Evolutionary conservation across 805 yeast genomes (phyloP).

Genomic region (Candida vaughaniae): DNA sequence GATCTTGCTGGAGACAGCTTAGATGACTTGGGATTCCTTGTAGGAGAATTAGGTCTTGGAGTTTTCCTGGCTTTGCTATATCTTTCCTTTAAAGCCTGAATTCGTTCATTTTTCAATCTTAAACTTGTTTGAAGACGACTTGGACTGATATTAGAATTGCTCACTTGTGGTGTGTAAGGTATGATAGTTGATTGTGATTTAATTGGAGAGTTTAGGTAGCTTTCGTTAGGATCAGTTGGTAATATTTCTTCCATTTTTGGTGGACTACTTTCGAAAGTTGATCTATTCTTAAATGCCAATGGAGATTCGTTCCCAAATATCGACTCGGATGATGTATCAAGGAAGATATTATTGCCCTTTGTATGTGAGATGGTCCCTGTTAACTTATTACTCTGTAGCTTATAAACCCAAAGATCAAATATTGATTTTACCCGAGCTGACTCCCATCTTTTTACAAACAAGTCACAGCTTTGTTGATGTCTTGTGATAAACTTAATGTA

Average conservation of each 20-base stretch:
- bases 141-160: conserved; percentile 28
- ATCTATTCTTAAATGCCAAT: conserved; percentile 22
- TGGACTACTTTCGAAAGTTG: background rate
- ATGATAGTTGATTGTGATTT: conserved; percentile 20
- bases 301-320: conserved; percentile 32
- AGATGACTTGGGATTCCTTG: background rate
- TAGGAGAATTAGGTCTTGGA: conserved; percentile 1
- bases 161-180: conserved; percentile 21
- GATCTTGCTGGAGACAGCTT: background rate
- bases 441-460: conserved; percentile 34
- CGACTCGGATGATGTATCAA: conserved; percentile 17
- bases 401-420: conserved; percentile 39
- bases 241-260: conserved; percentile 6
- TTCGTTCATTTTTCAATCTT: conserved; percentile 29
- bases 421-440: conserved; percentile 23
- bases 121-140: conserved; percentile 38
- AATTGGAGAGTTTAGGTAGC: conserved; percentile 36
- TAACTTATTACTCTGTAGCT: conserved; percentile 13
- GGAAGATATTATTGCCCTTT: conserved; percentile 10
- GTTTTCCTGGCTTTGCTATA: conserved; percentile 24
- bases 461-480: conserved; percentile 34
- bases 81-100: conserved; percentile 34
- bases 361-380: background rate
- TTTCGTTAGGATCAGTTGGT: conserved; percentile 10
- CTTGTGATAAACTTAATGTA: conserved; percentile 30